Evolutionary conservation across 1,284 basidiomycete genomes (phyloP), one percentile per base, ranked within the genome.

Genomic region (Meira nashicola): DNA sequence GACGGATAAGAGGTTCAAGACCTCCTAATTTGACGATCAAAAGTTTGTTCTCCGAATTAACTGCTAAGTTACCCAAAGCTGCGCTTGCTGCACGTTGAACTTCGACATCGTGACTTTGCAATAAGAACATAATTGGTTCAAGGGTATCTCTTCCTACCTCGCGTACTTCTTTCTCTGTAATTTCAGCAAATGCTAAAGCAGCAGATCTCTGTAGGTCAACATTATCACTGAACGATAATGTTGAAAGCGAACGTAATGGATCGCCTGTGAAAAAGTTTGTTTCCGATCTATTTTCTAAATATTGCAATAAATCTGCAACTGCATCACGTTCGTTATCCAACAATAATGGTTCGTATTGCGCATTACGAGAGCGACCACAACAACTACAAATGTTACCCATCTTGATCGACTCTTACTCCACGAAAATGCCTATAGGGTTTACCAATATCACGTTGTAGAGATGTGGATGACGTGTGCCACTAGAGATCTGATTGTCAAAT

Each of bases 1-100:
- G 95, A 60, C 93, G 87, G 76, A 98, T 98, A 72, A 99, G 84
- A 55, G 94, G 95, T 79, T 99, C 95, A 44, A 99, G 86, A 54
- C 95, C 95, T 54, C 94, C 94, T 50, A 99, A 86, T 79, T 94
- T 93, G 70, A 99, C 95, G 69, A 99, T 98, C 74, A 97, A 86
- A 65, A 98, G 84, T 81, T 98, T 99, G 85, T 99, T 99, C 80
- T 98, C 95, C 64, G 92, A 90, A 80, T 99, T 98, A 62, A 99
- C 95, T 44, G 95, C 95, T 63, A 99, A 82, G 79, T 99, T 99
- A 54, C 95, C 95, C 48, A 99, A 83, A n/a, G 95, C 95, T 48
- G 95, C 95, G 78, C 90, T 94, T 50, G 94, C 93, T 50, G 95
- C 95, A 70, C 95, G 86, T 82, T 99, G 95, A 44, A 98, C 95